Evolutionary conservation across 169 alveolate species (phyloP).

Genomic region (Babesia ovis): DNA sequence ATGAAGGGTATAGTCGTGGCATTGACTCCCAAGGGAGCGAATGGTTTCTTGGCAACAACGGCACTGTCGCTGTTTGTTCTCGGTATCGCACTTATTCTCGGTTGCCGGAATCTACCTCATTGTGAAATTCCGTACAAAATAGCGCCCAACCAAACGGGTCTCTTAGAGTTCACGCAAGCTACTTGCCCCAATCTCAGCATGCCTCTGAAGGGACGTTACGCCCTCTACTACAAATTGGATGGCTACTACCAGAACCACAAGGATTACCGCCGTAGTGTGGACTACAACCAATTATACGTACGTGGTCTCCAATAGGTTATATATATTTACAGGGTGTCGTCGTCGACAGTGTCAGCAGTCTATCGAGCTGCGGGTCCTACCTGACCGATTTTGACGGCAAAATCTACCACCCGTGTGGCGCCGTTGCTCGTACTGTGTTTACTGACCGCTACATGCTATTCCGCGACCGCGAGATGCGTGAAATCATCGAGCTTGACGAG

Average conservation of each 20-base stretch:
- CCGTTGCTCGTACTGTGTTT: slow-evolving; percentile 72
- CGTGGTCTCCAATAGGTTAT: neutral
- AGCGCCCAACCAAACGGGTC: neutral
- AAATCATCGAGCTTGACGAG: slow-evolving; percentile 72
- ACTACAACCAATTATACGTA: slow-evolving; percentile 73
- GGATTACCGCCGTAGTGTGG: slow-evolving; percentile 62
- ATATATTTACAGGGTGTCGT: slow-evolving; percentile 50
- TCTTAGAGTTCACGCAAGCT: slow-evolving; percentile 30
- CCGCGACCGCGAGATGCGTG: slow-evolving; percentile 40
- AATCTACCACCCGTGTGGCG: slow-evolving; percentile 76
- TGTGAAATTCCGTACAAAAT: slow-evolving; percentile 57
- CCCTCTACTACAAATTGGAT: slow-evolving; percentile 68
- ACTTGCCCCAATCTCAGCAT: slow-evolving; percentile 49
- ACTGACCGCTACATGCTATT: slow-evolving; percentile 70
- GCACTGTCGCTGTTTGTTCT: slow-evolving; percentile 1
- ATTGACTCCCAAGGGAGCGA: slow-evolving; percentile 24
- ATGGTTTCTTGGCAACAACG: neutral
- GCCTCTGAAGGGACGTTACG: slow-evolving; percentile 50
- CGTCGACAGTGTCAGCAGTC: slow-evolving; percentile 19
- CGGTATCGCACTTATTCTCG: slow-evolving; percentile 49
- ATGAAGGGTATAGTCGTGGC: slow-evolving; percentile 15
- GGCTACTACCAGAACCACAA: slow-evolving; percentile 78
- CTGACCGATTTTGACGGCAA: slow-evolving; percentile 65
- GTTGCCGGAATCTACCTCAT: slow-evolving; percentile 40
- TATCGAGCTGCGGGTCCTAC: slow-evolving; percentile 68